Evolutionary conservation across 2,329 filamentous ascomycete species (phyloP), one percentile per base, ranked within the genome.

Genomic region (Xylaria sp.): DNA sequence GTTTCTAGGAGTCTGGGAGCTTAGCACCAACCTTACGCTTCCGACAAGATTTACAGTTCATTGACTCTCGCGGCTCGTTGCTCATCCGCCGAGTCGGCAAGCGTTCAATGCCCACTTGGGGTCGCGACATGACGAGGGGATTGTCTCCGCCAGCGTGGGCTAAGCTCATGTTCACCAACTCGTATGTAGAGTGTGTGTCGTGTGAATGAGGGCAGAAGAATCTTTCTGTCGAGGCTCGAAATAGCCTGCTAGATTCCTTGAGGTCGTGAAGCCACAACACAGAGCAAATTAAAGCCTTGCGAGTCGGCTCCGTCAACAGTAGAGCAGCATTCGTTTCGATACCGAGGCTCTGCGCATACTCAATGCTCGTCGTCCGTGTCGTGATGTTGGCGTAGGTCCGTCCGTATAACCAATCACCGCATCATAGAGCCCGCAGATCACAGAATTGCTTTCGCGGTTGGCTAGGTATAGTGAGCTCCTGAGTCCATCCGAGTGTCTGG

Each of bases 41-140:
- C 74, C 93, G 89, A 84, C 93, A 97, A 65, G 93, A 96, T 81
- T 97, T 97, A 88, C 93, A 97, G 80, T 97, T 97, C 93, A 97
- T 97, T 39, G 92, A 92, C 84, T 97, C 93, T 63, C 77, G 75
- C 48, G 92, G 92, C 79, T 96, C 92, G 75, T 88, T 91, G 80
- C 86, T 89, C 80, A 89, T 84, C 50, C 91, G 89, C 71, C 91
- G 89, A 63, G 90, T 86, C 30, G 92, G 91, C 72, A 95, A 83
- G 69, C 92, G 89, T 81, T 94, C 91, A 79, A 95, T 95, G 78
- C 92, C 91, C 76, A 94, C 90, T 82, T 93, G 91, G 32, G 91
- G 91, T 75, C 92, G 88, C 71, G 91, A 88, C 85, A 93, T 91
- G 78, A 82, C 80, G 68, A 85, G 79, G 34, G 84, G 82, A 69